These are phyloP conservation scores for Globisporangium orthogonon DNA, from an alignment of 352 stramenopile genomes.

Conservation along the genomic window DNA sequence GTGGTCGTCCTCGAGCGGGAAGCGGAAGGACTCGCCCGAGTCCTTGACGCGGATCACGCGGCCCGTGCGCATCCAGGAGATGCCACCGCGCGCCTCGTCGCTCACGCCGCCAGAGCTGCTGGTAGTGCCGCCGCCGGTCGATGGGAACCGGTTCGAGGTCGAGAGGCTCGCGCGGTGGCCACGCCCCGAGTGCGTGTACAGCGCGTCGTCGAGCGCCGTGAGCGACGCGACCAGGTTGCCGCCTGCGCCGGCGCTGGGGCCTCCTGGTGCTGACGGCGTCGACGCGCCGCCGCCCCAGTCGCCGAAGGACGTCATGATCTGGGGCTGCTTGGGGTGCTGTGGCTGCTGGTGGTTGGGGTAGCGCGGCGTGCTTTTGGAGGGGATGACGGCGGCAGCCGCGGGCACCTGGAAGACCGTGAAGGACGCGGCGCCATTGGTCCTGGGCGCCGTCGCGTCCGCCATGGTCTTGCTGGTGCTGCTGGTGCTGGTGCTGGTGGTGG, in stretches of 20 bases:
- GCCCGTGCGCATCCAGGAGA: constrained; percentile 60
- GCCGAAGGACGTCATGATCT: no score
- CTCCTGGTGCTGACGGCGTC: neutral
- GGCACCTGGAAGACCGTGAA: constrained; percentile 73
- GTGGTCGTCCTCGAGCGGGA: constrained; percentile 56
- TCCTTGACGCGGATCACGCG: constrained; percentile 70
- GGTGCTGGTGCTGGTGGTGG: no score
- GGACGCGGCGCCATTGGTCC: constrained; percentile 14
- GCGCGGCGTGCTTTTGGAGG: neutral
- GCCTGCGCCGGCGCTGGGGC: neutral
- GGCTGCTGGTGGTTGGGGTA: neutral
- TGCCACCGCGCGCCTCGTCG: constrained; percentile 38
- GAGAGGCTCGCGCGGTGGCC: constrained; percentile 23
- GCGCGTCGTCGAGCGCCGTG: constrained; percentile 9
- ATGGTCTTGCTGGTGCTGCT: neutral
- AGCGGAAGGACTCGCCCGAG: constrained; percentile 63
- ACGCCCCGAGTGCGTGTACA: constrained; percentile 12
- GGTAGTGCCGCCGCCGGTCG: neutral
- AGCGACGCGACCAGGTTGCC: neutral
- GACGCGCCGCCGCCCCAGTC: neutral
- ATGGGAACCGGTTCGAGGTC: constrained; percentile 3
- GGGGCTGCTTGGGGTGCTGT: neutral
- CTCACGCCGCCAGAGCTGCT: neutral
- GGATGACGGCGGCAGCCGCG: constrained; percentile 10
- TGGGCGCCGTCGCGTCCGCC: neutral